phyloP scores from a whole-genome alignment of 2,329 filamentous ascomycete species.

The Chaetomiaceae sp. region DNA sequence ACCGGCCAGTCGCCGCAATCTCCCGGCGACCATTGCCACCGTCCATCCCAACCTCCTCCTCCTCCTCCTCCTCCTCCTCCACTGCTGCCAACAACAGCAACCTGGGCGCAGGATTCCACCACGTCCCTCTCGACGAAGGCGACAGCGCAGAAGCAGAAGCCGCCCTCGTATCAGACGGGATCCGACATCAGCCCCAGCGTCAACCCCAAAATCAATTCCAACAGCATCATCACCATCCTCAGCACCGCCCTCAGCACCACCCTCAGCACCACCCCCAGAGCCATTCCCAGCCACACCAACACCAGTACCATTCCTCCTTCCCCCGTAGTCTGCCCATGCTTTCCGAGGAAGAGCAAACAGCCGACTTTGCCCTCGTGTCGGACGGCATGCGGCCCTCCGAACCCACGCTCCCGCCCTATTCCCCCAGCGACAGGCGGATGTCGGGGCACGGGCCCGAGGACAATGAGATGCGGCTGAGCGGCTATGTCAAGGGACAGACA shows the following conservation, averaged over 20 bases:
- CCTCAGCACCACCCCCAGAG: neutral
- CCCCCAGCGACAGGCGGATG: constrained; percentile 32
- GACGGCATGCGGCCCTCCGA: constrained; percentile 27
- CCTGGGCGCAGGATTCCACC: neutral
- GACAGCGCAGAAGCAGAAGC: constrained; percentile 18
- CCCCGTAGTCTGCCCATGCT: constrained; percentile 20
- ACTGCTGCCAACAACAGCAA: neutral
- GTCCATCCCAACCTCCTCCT: neutral
- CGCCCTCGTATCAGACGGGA: constrained; percentile 23
- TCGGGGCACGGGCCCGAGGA: constrained; percentile 33
- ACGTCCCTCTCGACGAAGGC: constrained; percentile 20
- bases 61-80: neutral
- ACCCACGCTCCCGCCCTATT: constrained; percentile 32
- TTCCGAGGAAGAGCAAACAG: constrained; percentile 19
- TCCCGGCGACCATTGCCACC: neutral
- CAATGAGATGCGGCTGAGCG: constrained; percentile 37
- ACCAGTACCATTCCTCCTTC: constrained; percentile 4
- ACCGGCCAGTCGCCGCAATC: constrained; percentile 15
- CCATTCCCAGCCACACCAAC: neutral
- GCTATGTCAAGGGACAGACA: constrained; percentile 36
- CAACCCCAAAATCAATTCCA: too few relatives aligned
- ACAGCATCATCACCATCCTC: neutral
- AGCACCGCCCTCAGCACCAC: neutral
- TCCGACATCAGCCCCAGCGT: constrained; percentile 16
- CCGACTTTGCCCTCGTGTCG: constrained; percentile 24